Conservation (phyloP, 352 stramenopile genomes). For the Pythium rhizo-oryzae region DNA sequence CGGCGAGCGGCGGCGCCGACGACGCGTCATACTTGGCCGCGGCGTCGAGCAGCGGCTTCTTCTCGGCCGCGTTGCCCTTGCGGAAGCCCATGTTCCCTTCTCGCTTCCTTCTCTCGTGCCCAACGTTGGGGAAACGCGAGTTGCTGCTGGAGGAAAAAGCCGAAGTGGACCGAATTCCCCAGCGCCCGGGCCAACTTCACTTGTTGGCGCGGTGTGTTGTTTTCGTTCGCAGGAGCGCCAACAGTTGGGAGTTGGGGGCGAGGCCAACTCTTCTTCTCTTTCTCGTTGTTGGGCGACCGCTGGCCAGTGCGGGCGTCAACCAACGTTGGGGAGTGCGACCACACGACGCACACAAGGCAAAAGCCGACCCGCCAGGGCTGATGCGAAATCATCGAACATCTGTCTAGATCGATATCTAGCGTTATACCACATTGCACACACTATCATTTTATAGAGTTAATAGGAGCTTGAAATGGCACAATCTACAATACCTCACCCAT, state of each 20-base stretch:
- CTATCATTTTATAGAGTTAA: neutral
- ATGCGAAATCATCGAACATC: conserved; percentile 17
- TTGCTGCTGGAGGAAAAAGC: neutral
- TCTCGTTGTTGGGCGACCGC: conserved; percentile 9
- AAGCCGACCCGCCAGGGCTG: conserved; percentile 1
- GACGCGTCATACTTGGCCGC: conserved; percentile 3
- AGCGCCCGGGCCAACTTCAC: neutral
- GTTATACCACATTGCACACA: neutral
- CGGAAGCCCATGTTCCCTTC: neutral
- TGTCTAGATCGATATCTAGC: neutral
- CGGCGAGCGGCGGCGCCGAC: neutral
- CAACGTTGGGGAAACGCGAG: neutral
- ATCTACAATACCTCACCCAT: neutral
- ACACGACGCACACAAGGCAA: conserved; percentile 27
- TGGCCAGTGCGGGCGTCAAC: conserved; percentile 15
- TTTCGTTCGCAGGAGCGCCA: conserved; percentile 13
- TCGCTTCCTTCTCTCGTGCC: neutral
- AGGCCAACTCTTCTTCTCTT: neutral
- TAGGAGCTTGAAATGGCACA: neutral
- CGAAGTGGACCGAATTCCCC: conserved; percentile 20
- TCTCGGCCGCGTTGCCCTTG: conserved; percentile 21
- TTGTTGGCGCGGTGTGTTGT: neutral
- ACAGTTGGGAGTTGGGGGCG: neutral
- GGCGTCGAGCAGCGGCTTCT: conserved; percentile 32
- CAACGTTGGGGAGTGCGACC: neutral